phyloP scores from a whole-genome alignment of 2,329 filamentous ascomycete genomes.

The Helotiales sp. region DNA sequence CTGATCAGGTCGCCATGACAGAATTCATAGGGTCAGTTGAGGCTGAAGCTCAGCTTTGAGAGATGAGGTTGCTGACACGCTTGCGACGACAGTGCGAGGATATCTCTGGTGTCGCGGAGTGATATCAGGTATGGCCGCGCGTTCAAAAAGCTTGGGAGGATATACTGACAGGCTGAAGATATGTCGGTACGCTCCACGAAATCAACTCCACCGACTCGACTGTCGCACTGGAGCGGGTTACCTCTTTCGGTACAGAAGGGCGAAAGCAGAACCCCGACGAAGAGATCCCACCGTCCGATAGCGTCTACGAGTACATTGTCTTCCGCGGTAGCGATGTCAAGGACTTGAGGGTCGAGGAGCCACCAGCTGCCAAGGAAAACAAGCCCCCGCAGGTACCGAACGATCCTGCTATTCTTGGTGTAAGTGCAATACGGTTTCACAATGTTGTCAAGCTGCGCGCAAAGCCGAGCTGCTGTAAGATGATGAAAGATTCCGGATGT shows the following conservation, averaged over 20 bases:
- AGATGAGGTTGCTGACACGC: constrained; percentile 22
- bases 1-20: constrained; percentile 46
- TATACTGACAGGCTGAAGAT: constrained; percentile 54
- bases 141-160: neutral
- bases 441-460: neutral
- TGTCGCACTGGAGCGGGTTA: constrained; percentile 94
- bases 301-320: constrained; percentile 97
- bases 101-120: constrained; percentile 95
- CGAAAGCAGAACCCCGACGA: constrained; percentile 76
- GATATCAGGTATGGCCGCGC: constrained; percentile 77
- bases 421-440: constrained; percentile 58
- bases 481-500: constrained; percentile 99
- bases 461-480: constrained; percentile 39
- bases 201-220: constrained; percentile 98
- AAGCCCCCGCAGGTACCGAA: constrained; percentile 79
- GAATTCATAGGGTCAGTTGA: constrained; percentile 59
- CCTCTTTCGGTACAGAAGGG: constrained; percentile 91
- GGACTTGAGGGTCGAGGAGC: constrained; percentile 90
- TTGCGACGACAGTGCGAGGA: constrained; percentile 67
- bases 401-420: constrained; percentile 94
- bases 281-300: constrained; percentile 80
- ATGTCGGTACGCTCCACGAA: constrained; percentile 92
- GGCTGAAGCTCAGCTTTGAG: constrained; percentile 16
- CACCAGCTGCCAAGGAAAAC: constrained; percentile 71
- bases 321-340: constrained; percentile 99